Conservation (phyloP, 495 filamentous ascomycete genomes). For the Chlorociboria aeruginascens region DNA sequence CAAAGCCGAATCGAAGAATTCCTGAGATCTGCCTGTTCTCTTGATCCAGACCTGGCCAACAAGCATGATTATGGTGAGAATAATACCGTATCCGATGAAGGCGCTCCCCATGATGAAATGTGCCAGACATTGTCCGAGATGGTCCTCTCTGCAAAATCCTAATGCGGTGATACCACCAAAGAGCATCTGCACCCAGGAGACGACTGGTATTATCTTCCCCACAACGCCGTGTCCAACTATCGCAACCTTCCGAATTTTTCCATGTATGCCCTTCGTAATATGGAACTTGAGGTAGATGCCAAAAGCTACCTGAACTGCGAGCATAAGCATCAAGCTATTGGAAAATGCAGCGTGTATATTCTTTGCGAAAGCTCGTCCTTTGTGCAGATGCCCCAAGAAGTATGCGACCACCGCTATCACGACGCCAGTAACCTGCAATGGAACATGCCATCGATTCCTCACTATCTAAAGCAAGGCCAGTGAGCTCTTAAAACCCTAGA, state of each 20-base stretch:
- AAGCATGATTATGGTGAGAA: constrained; percentile 75
- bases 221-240: constrained; percentile 67
- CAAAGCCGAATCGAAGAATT: constrained; percentile 89
- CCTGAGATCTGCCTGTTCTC: constrained; percentile 77
- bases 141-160: constrained; percentile 90
- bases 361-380: constrained; percentile 72
- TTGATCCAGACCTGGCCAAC: constrained; percentile 83
- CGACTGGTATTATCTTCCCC: constrained; percentile 77
- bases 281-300: constrained; percentile 87
- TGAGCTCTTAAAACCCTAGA: not conserved
- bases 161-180: constrained; percentile 90
- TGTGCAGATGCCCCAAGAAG: constrained; percentile 83
- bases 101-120: constrained; percentile 99
- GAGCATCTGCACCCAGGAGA: constrained; percentile 89
- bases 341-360: constrained; percentile 82
- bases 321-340: constrained; percentile 62
- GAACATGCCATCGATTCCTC: constrained; percentile 89
- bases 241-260: constrained; percentile 57
- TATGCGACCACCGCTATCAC: constrained; percentile 70
- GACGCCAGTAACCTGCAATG: constrained; percentile 65
- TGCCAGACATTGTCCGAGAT: constrained; percentile 84
- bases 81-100: constrained; percentile 87
- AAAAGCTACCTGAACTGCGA: constrained; percentile 63
- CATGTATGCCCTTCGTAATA: constrained; percentile 71
- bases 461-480: constrained; percentile 47